Conservation (phyloP, 2,329 filamentous ascomycete species). For the Colletotrichum sp. region DNA sequence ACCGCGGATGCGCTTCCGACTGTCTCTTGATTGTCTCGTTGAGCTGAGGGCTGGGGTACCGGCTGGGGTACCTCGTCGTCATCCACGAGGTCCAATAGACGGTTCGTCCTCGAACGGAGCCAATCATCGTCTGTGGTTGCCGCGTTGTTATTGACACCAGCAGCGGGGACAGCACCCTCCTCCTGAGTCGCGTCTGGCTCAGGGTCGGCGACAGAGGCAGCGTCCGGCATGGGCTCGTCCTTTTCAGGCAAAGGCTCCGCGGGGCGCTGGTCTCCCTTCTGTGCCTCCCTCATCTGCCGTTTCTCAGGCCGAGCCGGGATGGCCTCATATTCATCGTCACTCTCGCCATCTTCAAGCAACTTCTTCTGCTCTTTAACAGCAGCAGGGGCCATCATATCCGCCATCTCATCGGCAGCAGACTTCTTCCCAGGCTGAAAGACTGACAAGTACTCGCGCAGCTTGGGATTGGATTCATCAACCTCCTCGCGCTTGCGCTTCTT, state of each 20-base stretch:
- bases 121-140: conserved; percentile 81
- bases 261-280: conserved; percentile 6
- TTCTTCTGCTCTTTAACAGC: conserved; percentile 33
- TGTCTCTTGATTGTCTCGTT: conserved; percentile 21
- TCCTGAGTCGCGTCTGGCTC: conserved; percentile 11
- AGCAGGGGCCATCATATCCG: conserved; percentile 12
- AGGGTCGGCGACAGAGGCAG: neutral
- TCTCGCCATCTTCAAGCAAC: conserved; percentile 56
- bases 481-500: conserved; percentile 74
- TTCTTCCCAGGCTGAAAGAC: conserved; percentile 72
- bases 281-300: conserved; percentile 33
- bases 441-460: conserved; percentile 84
- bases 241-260: conserved; percentile 17
- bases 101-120: conserved; percentile 87
- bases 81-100: conserved; percentile 83
- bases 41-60: conserved; percentile 27
- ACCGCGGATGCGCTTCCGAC: neutral
- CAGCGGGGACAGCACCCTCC: neutral
- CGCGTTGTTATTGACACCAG: neutral
- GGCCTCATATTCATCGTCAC: conserved; percentile 78
- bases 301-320: conserved; percentile 60
- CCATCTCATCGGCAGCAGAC: conserved; percentile 28
- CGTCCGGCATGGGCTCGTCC: conserved; percentile 9
- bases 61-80: conserved; percentile 60
- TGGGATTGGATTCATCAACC: conserved; percentile 70